Evolutionary conservation across 2,329 filamentous ascomycete genomes (phyloP).

Genomic region (Byssochlamys sp.): DNA sequence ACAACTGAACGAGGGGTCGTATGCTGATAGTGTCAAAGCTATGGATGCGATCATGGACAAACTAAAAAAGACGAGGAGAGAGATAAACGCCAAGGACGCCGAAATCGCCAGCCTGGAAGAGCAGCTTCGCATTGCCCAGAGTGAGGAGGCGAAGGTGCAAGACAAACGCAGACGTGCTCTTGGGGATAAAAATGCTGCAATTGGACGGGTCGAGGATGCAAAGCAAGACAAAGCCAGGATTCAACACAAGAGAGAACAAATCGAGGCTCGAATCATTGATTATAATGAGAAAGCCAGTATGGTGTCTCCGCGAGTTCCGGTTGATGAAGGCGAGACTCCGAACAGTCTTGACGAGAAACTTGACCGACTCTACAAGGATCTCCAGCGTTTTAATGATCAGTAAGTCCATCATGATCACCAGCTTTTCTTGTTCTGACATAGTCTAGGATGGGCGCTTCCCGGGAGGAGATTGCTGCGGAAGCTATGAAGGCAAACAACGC

Average conservation of each 20-base stretch:
- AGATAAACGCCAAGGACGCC: constrained; percentile 22
- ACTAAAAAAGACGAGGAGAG: constrained; percentile 28
- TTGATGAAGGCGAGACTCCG: constrained; percentile 56
- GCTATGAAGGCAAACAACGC: constrained; percentile 27
- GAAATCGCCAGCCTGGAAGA: constrained; percentile 27
- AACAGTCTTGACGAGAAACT: constrained; percentile 41
- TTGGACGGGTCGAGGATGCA: constrained; percentile 43
- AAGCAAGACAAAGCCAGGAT: constrained; percentile 38
- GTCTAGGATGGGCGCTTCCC: constrained; percentile 49
- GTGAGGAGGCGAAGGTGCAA: constrained; percentile 42
- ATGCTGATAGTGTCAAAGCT: constrained; percentile 39
- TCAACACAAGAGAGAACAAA: constrained; percentile 41
- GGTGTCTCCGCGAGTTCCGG: constrained; percentile 50
- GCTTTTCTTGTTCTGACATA: constrained; percentile 15
- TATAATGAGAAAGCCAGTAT: constrained; percentile 47
- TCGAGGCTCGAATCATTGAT: constrained; percentile 42
- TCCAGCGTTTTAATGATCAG: constrained; percentile 48
- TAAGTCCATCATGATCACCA: constrained; percentile 15
- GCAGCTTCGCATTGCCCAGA: constrained; percentile 47
- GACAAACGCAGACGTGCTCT: constrained; percentile 47
- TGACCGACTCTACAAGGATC: constrained; percentile 47
- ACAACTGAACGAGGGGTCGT: constrained; percentile 34
- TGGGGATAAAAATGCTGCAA: constrained; percentile 52
- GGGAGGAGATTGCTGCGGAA: constrained; percentile 53
- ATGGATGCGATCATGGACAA: constrained; percentile 35